A percentile compares a stretch with the other conserved stretches of the same genome.
phyloP scores from a whole-genome alignment of 805 yeast species.

The Sugiyamaella lignohabitans region DNA sequence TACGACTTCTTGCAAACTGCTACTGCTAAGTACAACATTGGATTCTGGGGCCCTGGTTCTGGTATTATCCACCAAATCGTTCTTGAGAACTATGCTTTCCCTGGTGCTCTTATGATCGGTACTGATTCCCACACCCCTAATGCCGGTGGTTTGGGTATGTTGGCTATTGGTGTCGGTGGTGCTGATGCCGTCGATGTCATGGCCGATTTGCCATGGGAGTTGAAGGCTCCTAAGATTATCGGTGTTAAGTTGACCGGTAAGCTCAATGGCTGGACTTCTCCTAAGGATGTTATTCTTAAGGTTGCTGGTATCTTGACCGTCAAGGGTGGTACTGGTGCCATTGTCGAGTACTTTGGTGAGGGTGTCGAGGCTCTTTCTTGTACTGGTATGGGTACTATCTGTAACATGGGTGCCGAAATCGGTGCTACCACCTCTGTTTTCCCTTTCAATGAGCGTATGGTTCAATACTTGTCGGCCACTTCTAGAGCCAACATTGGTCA shows the following conservation, averaged over 20 bases:
- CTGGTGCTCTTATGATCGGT: conserved; percentile 94
- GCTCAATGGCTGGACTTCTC: conserved; percentile 93
- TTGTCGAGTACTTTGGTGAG: conserved; percentile 93
- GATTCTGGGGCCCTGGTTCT: conserved; percentile 98
- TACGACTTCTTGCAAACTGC: conserved; percentile 85
- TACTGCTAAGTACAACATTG: conserved; percentile 91
- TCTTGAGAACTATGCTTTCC: conserved; percentile 93
- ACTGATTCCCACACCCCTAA: conserved; percentile 98
- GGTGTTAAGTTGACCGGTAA: conserved; percentile 93
- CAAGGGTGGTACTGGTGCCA: conserved; percentile 96
- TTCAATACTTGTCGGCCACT: conserved; percentile 79
- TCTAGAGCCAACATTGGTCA: conserved; percentile 80
- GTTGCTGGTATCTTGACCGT: conserved; percentile 93
- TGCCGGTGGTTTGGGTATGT: conserved; percentile 97
- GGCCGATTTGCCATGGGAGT: conserved; percentile 94
- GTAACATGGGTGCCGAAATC: conserved; percentile 99
- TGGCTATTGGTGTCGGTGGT: conserved; percentile 99
- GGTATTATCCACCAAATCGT: conserved; percentile 98
- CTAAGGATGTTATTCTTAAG: conserved; percentile 90
- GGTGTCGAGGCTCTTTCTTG: conserved; percentile 90
- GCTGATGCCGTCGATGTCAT: conserved; percentile 98
- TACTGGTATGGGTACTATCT: conserved; percentile 99
- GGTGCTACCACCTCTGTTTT: conserved; percentile 97
- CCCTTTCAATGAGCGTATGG: conserved; percentile 92
- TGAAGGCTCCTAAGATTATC: conserved; percentile 91